These are phyloP conservation scores for Bipolaris zeicola DNA, from an alignment of 2,329 filamentous ascomycete genomes.

Conservation along the genomic window DNA sequence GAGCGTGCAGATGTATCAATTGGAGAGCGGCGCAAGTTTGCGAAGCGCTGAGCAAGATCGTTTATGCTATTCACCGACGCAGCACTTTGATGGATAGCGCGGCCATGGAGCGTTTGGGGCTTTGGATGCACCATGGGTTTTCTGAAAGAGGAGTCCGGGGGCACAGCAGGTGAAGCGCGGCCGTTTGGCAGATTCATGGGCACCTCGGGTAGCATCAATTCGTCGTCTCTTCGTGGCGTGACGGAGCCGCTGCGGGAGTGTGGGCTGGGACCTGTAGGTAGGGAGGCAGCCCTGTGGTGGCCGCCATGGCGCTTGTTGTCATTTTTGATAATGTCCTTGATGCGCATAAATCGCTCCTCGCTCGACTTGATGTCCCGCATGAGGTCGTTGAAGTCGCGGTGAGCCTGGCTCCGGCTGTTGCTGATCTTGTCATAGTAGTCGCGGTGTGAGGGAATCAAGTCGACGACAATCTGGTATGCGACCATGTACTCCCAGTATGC, in stretches of 20 bases:
- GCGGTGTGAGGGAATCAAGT: conserved; percentile 75
- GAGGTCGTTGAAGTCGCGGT: conserved; percentile 52
- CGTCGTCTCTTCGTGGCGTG: conserved; percentile 30
- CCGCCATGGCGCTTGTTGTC: conserved; percentile 59
- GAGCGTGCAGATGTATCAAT: conserved; percentile 33
- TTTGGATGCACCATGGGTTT: conserved; percentile 65
- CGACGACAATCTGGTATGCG: conserved; percentile 77
- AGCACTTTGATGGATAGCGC: conserved; percentile 55
- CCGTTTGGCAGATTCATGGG: conserved; percentile 29
- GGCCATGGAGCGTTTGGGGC: conserved; percentile 69
- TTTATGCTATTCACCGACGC: conserved; percentile 29
- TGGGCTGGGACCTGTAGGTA: conserved; percentile 15
- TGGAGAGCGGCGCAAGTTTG: conserved; percentile 39
- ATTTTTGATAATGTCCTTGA: conserved; percentile 58
- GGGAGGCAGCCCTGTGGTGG: conserved; percentile 25
- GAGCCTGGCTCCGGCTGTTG: conserved; percentile 57
- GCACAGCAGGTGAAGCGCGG: conserved; percentile 24
- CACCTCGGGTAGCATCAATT: conserved; percentile 45
- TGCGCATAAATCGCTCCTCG: conserved; percentile 52
- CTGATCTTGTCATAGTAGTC: conserved; percentile 70
- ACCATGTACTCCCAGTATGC: conserved; percentile 85
- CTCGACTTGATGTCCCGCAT: conserved; percentile 41
- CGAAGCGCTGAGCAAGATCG: conserved; percentile 48
- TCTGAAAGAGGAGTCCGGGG: conserved; percentile 28
- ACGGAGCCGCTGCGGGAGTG: conserved; percentile 26